phyloP scores from a whole-genome alignment of 2,329 filamentous ascomycete genomes.

The Diaporthe longicolla region DNA sequence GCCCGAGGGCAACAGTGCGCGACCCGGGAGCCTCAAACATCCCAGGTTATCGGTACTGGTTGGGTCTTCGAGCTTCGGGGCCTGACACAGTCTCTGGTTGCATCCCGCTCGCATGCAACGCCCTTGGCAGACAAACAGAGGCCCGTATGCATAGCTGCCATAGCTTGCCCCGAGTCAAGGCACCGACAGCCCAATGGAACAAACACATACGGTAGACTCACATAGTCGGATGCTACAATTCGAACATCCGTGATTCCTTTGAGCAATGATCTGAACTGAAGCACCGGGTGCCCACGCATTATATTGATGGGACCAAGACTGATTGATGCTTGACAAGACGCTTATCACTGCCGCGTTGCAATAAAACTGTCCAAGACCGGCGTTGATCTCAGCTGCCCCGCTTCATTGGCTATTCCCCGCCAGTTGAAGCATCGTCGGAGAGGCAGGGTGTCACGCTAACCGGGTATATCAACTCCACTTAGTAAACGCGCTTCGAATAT shows the following conservation, averaged over 20 bases:
- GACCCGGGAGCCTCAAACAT: background rate
- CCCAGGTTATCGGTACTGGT: conserved; percentile 3
- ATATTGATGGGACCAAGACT: too few relatives aligned
- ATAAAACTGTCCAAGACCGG: background rate
- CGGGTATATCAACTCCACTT: background rate
- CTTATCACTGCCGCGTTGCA: background rate
- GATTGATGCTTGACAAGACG: background rate
- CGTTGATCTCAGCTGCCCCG: background rate
- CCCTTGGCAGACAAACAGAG: background rate
- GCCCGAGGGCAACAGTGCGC: background rate
- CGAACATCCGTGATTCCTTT: background rate
- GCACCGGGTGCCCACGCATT: background rate
- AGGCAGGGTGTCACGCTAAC: background rate
- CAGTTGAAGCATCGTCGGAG: background rate
- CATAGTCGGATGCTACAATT: background rate
- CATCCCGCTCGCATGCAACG: background rate
- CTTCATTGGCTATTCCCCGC: background rate
- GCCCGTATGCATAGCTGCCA: background rate
- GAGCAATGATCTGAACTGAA: background rate
- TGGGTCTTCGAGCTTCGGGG: background rate
- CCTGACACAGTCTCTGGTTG: background rate
- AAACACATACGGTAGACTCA: too few relatives aligned
- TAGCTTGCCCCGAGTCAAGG: background rate
- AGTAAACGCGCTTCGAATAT: too few relatives aligned
- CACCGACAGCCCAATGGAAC: background rate